Evolutionary conservation across 495 filamentous ascomycete species (phyloP).

Genomic region (Bacidia gigantensis): DNA sequence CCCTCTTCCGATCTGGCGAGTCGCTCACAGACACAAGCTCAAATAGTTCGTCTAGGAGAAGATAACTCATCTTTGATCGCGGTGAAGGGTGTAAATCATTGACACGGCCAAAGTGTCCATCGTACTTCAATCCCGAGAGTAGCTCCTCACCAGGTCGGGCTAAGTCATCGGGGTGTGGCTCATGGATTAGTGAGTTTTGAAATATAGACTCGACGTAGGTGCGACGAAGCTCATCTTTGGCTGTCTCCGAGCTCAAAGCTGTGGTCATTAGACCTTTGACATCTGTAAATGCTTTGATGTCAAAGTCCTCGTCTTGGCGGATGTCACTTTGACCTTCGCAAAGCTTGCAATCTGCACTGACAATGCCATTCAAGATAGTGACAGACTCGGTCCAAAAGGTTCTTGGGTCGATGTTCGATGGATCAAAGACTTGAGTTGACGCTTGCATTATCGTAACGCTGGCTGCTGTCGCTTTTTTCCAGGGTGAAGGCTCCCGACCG

Average conservation of each 20-base stretch:
- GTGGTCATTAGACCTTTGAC: slow-evolving; percentile 63
- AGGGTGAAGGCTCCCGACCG: slow-evolving; percentile 51
- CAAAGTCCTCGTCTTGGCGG: slow-evolving; percentile 56
- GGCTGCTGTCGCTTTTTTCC: slow-evolving; percentile 64
- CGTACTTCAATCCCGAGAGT: slow-evolving; percentile 48
- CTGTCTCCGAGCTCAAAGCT: slow-evolving; percentile 46
- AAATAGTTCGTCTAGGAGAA: slow-evolving; percentile 70
- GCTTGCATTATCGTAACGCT: slow-evolving; percentile 54
- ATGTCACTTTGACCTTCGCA: slow-evolving; percentile 32
- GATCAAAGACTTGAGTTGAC: slow-evolving; percentile 47
- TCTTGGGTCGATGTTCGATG: slow-evolving; percentile 36
- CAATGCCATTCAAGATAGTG: slow-evolving; percentile 43
- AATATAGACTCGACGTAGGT: slow-evolving; percentile 68
- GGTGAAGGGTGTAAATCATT: slow-evolving; percentile 49
- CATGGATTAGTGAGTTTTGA: slow-evolving; percentile 66
- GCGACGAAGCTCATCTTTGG: slow-evolving; percentile 54
- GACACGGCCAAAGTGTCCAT: slow-evolving; percentile 51
- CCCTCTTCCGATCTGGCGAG: slow-evolving; percentile 27
- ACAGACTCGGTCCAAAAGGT: slow-evolving; percentile 48
- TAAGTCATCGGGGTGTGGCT: slow-evolving; percentile 50
- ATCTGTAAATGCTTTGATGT: slow-evolving; percentile 57
- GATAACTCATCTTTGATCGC: slow-evolving; percentile 60
- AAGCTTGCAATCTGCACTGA: slow-evolving; percentile 38
- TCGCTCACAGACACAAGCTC: slow-evolving; percentile 43
- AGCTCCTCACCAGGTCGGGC: slow-evolving; percentile 37